Percentiles rank a stretch among this genome's conserved stretches.
Conservation (phyloP, 73 alveolate genomes). For the Paramecium caudatum region DNA sequence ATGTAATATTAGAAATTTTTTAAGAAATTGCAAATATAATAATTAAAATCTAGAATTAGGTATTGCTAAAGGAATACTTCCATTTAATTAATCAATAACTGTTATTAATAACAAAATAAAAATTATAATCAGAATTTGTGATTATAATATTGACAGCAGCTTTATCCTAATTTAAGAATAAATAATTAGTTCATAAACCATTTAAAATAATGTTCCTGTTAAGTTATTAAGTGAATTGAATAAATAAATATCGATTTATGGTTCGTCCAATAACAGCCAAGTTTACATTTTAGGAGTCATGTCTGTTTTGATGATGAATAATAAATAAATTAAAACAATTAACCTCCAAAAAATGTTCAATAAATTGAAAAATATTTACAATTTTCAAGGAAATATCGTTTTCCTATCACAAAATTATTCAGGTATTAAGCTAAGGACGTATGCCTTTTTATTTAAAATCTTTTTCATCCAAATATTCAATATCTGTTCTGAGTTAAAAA, state of each 20-base stretch:
- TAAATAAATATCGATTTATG: neutral
- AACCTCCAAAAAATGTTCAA: neutral
- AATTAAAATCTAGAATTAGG: neutral
- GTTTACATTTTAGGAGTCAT: slow-evolving; percentile 34
- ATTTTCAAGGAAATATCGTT: neutral
- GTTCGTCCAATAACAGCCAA: neutral
- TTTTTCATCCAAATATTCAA: neutral
- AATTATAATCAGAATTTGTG: neutral
- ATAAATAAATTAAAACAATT: neutral
- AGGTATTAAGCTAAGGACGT: neutral
- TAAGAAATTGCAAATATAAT: neutral
- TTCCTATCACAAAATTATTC: neutral
- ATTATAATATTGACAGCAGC: neutral
- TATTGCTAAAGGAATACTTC: neutral
- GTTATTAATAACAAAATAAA: neutral
- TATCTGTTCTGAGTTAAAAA: neutral
- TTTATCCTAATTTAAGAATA: neutral
- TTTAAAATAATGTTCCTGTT: neutral
- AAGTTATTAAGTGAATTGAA: neutral
- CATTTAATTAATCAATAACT: neutral
- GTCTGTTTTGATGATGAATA: neutral
- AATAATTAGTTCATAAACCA: neutral
- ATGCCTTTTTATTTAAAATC: neutral
- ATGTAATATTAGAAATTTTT: slow-evolving; percentile 6
- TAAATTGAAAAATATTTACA: neutral